Base-by-base conservation (phyloP, 805 yeast species). In the Ogataea kodamae region DNA sequence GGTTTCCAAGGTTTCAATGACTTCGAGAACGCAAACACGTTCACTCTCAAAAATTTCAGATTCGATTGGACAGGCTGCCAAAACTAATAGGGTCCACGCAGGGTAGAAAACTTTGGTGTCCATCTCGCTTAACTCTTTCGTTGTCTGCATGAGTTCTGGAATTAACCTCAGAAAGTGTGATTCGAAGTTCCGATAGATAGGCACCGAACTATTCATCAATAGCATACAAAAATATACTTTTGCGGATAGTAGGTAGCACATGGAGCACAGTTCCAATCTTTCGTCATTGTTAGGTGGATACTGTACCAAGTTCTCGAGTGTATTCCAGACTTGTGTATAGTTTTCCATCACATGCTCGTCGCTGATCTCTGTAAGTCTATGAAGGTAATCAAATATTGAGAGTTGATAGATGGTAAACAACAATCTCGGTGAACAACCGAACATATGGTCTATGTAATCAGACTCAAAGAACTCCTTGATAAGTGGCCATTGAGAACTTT, bases 391-490 rank as follows among this genome's bases (percentile, higher is more conserved):
- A 6, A 51, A 33, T 22, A 37, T 39, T 5, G 52, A 42, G 4
- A 54, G 33, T n/a, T 47, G 35, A 27, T 52, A 45, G 15, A 58
- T 52, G 3, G 46, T 30, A 30, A 44, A 31, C 3, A 58, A 31
- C 9, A 60, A 43, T 25, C 46, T 30, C 2, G 64, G 62, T 1
- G 64, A 57, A 35, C 63, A 58, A 4, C 65, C 64, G 40, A 55
- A 50, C 54, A 59, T 48, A 22, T 57, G 57, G 29, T 60, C 65
- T 9, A 59, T 45, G 5, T 31, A 28, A 16, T 45, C 45, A 22
- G 28, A 38, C n/a, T 47, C 45, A 36, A 55, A 60, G 18, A 56
- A 42, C 3, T 21, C 17, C 6, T 41, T 50, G 3, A 59, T 42
- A 5, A 46, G 29, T 15, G 54, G 57, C 54, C 59, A 48, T 5